Evolutionary conservation across 2,329 filamentous ascomycete genomes (phyloP).

Genomic region (Cercospora sp.): DNA sequence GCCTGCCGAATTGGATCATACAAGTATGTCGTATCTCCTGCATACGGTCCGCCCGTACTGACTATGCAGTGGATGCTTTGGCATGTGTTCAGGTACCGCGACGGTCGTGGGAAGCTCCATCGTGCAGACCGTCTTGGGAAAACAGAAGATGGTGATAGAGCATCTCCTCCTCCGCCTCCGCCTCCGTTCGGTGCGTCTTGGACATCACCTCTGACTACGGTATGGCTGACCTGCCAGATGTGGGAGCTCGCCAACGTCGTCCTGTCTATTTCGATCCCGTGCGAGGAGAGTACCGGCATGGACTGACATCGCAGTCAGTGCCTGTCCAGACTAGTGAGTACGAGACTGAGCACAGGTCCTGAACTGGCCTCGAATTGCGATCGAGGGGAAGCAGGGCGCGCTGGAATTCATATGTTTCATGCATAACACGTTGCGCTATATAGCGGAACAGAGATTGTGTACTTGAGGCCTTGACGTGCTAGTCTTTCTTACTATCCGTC

Average conservation of each 20-base stretch:
- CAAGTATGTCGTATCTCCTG: background rate
- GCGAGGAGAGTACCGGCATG: background rate
- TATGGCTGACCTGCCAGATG: background rate
- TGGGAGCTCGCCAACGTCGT: background rate
- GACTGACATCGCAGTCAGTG: background rate
- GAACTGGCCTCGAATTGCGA: background rate
- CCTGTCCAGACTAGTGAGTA: background rate
- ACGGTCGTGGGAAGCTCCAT: slow-evolving; percentile 35
- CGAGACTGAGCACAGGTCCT: background rate
- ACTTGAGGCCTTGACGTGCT: background rate
- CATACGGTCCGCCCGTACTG: background rate
- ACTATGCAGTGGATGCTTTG: slow-evolving; percentile 45
- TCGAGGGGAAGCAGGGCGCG: background rate
- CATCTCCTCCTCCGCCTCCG: background rate
- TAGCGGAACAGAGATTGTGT: background rate
- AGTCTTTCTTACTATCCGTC: background rate
- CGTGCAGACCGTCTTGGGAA: background rate
- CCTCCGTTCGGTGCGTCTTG: background rate
- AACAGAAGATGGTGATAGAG: background rate
- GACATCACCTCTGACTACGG: background rate
- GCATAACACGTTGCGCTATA: background rate
- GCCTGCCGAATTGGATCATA: background rate
- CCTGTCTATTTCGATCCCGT: background rate
- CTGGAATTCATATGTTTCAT: background rate
- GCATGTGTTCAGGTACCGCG: slow-evolving; percentile 50